These are phyloP conservation scores for Penicillium sp. DNA, from an alignment of 2,329 filamentous ascomycete species.

Conservation along the genomic window DNA sequence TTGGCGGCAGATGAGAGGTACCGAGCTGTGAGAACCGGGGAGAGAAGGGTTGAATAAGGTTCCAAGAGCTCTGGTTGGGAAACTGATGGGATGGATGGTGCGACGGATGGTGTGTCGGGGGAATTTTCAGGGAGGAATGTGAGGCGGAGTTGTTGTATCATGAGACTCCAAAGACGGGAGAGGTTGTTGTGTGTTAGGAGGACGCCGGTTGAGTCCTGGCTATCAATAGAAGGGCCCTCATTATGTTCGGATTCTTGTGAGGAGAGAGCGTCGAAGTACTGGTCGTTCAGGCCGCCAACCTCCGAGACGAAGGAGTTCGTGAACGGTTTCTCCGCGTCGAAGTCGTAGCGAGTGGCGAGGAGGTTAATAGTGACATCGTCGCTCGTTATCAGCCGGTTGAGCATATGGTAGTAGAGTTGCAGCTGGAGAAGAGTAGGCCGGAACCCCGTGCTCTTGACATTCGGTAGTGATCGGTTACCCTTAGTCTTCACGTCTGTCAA, in stretches of 20 bases:
- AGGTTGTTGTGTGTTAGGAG: slow-evolving; percentile 61
- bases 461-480: slow-evolving; percentile 60
- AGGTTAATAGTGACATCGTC: slow-evolving; percentile 67
- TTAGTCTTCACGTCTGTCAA: slow-evolving; percentile 89
- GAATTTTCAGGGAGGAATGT: slow-evolving; percentile 46
- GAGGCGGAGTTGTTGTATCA: slow-evolving; percentile 59
- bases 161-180: slow-evolving; percentile 59
- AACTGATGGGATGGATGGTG: slow-evolving; percentile 34
- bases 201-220: slow-evolving; percentile 51
- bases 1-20: slow-evolving; percentile 42
- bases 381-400: slow-evolving; percentile 69
- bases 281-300: slow-evolving; percentile 67
- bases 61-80: slow-evolving; percentile 38
- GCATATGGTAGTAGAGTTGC: slow-evolving; percentile 82
- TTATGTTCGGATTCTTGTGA: slow-evolving; percentile 34
- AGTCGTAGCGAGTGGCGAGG: slow-evolving; percentile 69
- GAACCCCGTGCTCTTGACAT: slow-evolving; percentile 58
- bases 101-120: slow-evolving; percentile 17
- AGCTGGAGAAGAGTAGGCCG: slow-evolving; percentile 82
- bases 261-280: slow-evolving; percentile 56
- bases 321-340: slow-evolving; percentile 66
- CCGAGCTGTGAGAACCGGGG: slow-evolving; percentile 46
- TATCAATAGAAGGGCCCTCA: slow-evolving; percentile 28
- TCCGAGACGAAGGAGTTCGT: slow-evolving; percentile 78
- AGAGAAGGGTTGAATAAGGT: slow-evolving; percentile 42